phyloP scores from a whole-genome alignment of 1,284 basidiomycete species.

The Ceratobasidium sp. region DNA sequence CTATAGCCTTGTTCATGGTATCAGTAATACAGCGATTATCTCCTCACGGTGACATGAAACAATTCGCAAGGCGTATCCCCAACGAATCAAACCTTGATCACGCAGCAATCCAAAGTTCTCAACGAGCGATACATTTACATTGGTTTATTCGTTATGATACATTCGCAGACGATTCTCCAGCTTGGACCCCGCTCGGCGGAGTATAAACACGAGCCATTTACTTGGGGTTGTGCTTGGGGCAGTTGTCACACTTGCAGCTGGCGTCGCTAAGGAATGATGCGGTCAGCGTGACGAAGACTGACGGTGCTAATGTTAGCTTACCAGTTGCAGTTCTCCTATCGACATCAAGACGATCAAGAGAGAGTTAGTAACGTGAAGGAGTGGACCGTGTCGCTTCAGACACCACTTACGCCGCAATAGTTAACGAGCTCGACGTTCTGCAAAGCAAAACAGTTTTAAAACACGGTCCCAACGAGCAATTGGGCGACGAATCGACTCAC shows the following conservation, averaged over 20 bases:
- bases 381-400: background rate
- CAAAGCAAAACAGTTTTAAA: background rate
- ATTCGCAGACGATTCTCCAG: no score
- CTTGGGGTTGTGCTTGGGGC: conserved; percentile 7
- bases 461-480: background rate
- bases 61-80: no score
- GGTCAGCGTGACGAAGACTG: background rate
- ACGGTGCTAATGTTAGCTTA: background rate
- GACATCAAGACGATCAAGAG: background rate
- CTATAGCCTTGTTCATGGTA: no score
- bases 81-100: no score
- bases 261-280: background rate
- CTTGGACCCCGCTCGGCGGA: no score
- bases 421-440: conserved; percentile 12
- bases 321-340: conserved; percentile 9
- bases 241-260: background rate
- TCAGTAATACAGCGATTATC: no score
- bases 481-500: background rate
- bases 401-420: conserved; percentile 15
- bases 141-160: no score
- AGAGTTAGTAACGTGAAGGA: background rate
- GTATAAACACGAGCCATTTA: background rate
- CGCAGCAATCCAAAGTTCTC: no score
- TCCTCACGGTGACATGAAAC: no score
- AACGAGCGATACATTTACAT: no score